phyloP scores from a whole-genome alignment of 306 rosid species.

The Dalbergia cultrata region DNA sequence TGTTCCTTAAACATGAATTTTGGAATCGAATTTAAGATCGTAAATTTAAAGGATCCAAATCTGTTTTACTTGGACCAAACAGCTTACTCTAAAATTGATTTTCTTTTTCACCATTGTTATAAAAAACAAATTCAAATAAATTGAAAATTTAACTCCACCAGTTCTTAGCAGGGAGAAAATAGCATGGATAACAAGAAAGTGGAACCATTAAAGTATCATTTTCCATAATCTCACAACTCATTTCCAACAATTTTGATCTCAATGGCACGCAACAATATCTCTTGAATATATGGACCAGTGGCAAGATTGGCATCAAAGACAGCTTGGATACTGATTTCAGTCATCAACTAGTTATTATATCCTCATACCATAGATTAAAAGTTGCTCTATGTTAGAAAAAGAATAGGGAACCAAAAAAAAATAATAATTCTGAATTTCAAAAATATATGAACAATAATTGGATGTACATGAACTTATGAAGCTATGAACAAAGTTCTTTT shows the following conservation, averaged over 20 bases:
- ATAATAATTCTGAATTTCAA: conserved; percentile 9
- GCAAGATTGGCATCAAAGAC: conserved; percentile 6
- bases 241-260: conserved; percentile 1
- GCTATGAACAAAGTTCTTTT: conserved; percentile 51
- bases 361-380: background rate
- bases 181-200: background rate
- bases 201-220: background rate
- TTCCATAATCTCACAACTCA: conserved; percentile 34
- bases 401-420: background rate
- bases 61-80: too few relatives aligned
- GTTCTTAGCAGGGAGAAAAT: background rate
- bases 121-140: background rate
- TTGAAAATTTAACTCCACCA: background rate
- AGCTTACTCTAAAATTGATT: too few relatives aligned
- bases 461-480: conserved; percentile 42
- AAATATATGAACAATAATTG: conserved; percentile 46
- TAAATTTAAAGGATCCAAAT: too few relatives aligned
- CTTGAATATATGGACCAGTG: background rate
- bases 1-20: too few relatives aligned
- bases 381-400: background rate
- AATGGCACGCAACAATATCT: background rate
- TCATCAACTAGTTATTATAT: background rate
- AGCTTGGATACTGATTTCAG: conserved; percentile 13
- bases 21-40: too few relatives aligned
- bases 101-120: background rate